Conservation (phyloP, 805 yeast species). For the Candida awuae region DNA sequence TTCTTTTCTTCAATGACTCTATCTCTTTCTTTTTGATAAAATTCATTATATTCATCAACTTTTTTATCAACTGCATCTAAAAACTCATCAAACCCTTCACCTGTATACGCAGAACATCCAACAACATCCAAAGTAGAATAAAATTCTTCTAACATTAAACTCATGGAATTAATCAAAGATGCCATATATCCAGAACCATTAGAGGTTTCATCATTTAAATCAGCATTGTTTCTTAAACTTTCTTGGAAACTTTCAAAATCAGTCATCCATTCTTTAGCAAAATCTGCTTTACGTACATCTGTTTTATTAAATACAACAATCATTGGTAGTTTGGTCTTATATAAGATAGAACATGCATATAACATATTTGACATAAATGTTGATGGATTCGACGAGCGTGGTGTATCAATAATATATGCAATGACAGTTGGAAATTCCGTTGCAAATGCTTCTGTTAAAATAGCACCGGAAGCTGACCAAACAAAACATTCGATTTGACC, state of each 20-base stretch:
- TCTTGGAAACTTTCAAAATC: constrained; percentile 89
- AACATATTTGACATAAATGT: constrained; percentile 98
- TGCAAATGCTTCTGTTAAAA: constrained; percentile 94
- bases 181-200: constrained; percentile 85
- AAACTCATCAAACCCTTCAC: constrained; percentile 90
- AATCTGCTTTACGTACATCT: constrained; percentile 75
- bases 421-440: constrained; percentile 91
- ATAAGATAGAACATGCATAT: constrained; percentile 93
- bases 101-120: constrained; percentile 88
- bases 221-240: constrained; percentile 63
- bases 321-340: constrained; percentile 95
- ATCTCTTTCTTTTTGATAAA: constrained; percentile 81
- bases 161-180: constrained; percentile 88
- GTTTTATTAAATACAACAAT: constrained; percentile 92
- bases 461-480: constrained; percentile 97
- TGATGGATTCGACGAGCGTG: constrained; percentile 87
- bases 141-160: constrained; percentile 91
- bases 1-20: constrained; percentile 68
- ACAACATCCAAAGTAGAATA: constrained; percentile 88
- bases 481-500: constrained; percentile 98
- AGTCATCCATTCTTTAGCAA: constrained; percentile 95
- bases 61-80: constrained; percentile 76
- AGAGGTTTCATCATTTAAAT: constrained; percentile 52
- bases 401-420: constrained; percentile 95
- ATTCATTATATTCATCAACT: constrained; percentile 78